Conservation (phyloP, 306 rosid genomes). For the Cyclanthera cordifolia region DNA sequence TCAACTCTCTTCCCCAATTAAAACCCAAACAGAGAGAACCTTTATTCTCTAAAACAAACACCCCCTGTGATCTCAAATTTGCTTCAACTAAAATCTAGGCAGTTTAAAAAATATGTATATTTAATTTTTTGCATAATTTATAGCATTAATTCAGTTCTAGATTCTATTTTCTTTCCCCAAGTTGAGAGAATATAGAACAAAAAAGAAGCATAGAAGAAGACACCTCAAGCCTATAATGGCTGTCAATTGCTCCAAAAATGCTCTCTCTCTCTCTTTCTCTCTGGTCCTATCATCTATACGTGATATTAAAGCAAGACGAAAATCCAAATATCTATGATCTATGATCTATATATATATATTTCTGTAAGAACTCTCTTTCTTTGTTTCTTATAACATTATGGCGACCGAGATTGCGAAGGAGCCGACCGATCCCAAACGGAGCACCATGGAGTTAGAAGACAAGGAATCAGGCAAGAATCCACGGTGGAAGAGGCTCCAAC, state of each 20-base stretch:
- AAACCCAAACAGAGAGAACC: neutral
- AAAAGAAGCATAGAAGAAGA: neutral
- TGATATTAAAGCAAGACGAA: slow-evolving; percentile 2
- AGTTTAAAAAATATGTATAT: too few relatives aligned
- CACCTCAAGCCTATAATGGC: neutral
- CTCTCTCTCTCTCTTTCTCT: slow-evolving; percentile 6
- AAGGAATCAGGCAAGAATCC: neutral
- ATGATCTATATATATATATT: neutral
- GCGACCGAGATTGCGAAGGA: slow-evolving; percentile 21
- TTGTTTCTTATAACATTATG: neutral
- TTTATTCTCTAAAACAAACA: neutral
- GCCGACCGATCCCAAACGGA: slow-evolving; percentile 5
- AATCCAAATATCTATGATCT: neutral
- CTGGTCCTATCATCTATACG: neutral
- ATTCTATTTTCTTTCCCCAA: neutral
- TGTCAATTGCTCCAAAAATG: slow-evolving; percentile 1
- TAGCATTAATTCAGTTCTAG: neutral
- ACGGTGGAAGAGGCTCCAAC: slow-evolving; percentile 11
- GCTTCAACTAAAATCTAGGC: neutral
- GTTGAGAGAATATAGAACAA: slow-evolving; percentile 1
- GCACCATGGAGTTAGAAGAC: neutral
- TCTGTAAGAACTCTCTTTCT: neutral
- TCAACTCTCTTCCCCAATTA: neutral
- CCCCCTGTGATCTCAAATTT: neutral
- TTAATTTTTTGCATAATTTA: neutral